These are phyloP conservation scores for Phoenix dactylifera DNA, from an alignment of 176 grass and related monocot species.

Conservation along the genomic window DNA sequence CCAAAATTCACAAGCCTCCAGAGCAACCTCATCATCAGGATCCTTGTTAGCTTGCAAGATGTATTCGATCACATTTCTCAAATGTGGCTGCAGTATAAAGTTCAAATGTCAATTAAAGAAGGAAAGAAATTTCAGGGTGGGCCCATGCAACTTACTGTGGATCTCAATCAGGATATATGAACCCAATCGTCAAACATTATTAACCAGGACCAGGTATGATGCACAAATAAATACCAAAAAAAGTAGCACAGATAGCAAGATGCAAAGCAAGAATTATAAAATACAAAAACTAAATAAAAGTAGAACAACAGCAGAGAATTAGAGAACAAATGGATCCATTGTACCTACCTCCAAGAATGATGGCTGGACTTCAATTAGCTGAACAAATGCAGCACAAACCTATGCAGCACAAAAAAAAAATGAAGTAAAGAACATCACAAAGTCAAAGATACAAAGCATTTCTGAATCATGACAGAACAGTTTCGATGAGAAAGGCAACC, in stretches of 20 bases:
- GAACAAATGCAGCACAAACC: slow-evolving; percentile 95
- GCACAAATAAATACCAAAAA: no score
- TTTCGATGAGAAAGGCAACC: no score
- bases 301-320: slow-evolving; percentile 10
- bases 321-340: neutral
- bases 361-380: slow-evolving; percentile 86
- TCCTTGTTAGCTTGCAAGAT: slow-evolving; percentile 94
- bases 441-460: neutral
- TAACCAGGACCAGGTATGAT: no score
- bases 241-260: no score
- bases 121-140: neutral
- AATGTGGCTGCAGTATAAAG: slow-evolving; percentile 65
- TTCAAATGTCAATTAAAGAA: slow-evolving; percentile 25
- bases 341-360: slow-evolving; percentile 75
- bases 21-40: slow-evolving; percentile 78
- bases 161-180: no score
- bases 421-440: slow-evolving; percentile 1
- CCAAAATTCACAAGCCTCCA: slow-evolving; percentile 99
- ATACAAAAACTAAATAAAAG: neutral
- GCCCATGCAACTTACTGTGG: no score
- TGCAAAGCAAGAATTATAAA: no score
- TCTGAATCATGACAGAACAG: no score
- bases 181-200: no score
- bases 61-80: slow-evolving; percentile 76
- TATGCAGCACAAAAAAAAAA: slow-evolving; percentile 22